Evolutionary conservation across 1,284 basidiomycete species (phyloP).

Genomic region (Phylloporus gajari): DNA sequence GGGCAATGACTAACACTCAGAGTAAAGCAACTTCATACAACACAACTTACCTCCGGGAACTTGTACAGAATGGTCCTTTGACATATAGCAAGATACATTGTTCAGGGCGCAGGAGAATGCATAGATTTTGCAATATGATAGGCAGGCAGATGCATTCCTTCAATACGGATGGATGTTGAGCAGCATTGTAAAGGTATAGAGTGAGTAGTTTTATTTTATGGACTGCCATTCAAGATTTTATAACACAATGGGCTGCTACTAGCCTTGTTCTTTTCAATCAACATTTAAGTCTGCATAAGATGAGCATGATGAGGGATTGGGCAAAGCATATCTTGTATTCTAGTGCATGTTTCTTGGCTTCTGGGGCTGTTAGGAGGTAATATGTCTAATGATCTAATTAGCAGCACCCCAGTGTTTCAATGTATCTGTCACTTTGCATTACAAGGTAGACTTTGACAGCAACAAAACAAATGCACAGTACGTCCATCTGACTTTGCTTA

Average conservation of each 20-base stretch:
- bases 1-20: slow-evolving; percentile 8
- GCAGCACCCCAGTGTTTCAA: slow-evolving; percentile 97
- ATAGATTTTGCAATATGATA: slow-evolving; percentile 98
- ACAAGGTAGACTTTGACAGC: slow-evolving; percentile 99
- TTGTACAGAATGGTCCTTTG: slow-evolving; percentile 97
- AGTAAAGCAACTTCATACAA: slow-evolving; percentile 94
- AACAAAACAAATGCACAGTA: slow-evolving; percentile 99
- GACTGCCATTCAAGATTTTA: not conserved
- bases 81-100: slow-evolving; percentile 95
- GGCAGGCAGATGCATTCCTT: slow-evolving; percentile 92
- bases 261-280: slow-evolving; percentile 98
- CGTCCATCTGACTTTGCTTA: slow-evolving; percentile 46
- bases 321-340: slow-evolving; percentile 99
- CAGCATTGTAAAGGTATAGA: slow-evolving; percentile 97
- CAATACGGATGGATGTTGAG: slow-evolving; percentile 99
- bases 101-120: slow-evolving; percentile 96
- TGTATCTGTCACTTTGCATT: slow-evolving; percentile 92
- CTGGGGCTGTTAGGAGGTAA: not conserved
- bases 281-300: slow-evolving; percentile 98
- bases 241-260: slow-evolving; percentile 14
- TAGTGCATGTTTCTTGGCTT: slow-evolving; percentile 65
- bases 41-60: slow-evolving; percentile 92
- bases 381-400: slow-evolving; percentile 32
- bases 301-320: slow-evolving; percentile 99
- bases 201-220: slow-evolving; percentile 60